Evolutionary conservation across 179 eudicot genomes (phyloP), one percentile per base, ranked within the genome.

Genomic region (Silene noctiflora): DNA sequence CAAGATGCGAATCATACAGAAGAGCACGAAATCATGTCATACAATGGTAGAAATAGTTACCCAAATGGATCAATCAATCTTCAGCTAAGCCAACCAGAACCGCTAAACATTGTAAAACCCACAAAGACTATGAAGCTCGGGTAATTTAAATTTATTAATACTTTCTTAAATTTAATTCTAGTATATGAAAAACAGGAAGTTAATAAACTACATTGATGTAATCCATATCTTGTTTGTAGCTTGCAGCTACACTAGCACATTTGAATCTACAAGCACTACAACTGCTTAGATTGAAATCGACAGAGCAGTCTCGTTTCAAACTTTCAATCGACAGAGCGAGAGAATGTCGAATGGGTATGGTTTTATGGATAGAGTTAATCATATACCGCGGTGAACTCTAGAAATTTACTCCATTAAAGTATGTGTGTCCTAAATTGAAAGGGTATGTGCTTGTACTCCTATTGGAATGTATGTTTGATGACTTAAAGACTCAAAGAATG

Each of bases 61-160:
- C 81, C 79, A 62, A 75, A 81, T 58, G 82, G 76, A 77, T 81
- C 87, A 72, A 76, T 87, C 63, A 77, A 61, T 77, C 89, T 91
- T 75, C 84, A 91, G 78, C 84, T 89, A 75, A 81, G 89, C 83
- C 90, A 72, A 62, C 92, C 92, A 72, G 83, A 81, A 75, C 84
- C 70, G 55, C 81, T 81, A 76, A 83, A 21, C 27, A 79, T 79
- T 20, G 85, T 78, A 35, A 51, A 80, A 76, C 74, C 88, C 24
- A 72, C 81, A 39, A 81, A 76, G 73, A 76, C 74, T 16, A 76
- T 81, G 83, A 81, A 85, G 55, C 79, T 90, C 24, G 87, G 97
- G 94, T 91, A 86, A 67, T 67, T 35, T 20, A 14, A 29, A 17
- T 10, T 4, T 69, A 17, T 44, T 42, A 39, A 8, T 68, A 27